phyloP scores from a whole-genome alignment of 192 early-diverging fungal species.

The Rhizoclosmatium sp. region DNA sequence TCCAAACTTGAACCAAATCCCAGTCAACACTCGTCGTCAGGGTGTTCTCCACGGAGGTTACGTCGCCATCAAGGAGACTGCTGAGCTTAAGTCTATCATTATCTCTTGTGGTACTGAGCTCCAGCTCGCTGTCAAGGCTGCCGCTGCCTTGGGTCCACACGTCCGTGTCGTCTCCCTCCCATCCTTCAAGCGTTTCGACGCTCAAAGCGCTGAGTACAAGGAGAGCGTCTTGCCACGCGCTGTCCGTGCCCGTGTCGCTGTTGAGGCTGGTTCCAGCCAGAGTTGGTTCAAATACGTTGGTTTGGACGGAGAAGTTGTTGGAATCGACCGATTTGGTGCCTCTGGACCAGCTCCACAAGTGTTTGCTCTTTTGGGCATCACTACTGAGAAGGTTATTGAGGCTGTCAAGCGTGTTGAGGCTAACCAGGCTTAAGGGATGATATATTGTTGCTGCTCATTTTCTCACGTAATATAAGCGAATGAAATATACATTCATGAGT shows the following conservation, averaged over 20 bases:
- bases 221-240: slow-evolving; percentile 80
- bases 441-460: too few relatives aligned
- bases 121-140: slow-evolving; percentile 85
- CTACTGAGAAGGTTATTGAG: slow-evolving; percentile 25
- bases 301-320: slow-evolving; percentile 77
- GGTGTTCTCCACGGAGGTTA: slow-evolving; percentile 76
- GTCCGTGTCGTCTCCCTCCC: slow-evolving; percentile 95
- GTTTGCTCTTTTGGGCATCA: slow-evolving; percentile 31
- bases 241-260: slow-evolving; percentile 79
- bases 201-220: slow-evolving; percentile 83
- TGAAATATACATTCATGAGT: too few relatives aligned
- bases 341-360: slow-evolving; percentile 72
- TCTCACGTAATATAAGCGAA: too few relatives aligned
- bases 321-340: slow-evolving; percentile 89
- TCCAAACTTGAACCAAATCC: slow-evolving; percentile 88
- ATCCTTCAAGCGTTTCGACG: slow-evolving; percentile 86
- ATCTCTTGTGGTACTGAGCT: slow-evolving; percentile 94
- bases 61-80: slow-evolving; percentile 70
- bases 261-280: slow-evolving; percentile 87
- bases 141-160: slow-evolving; percentile 72
- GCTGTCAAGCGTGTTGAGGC: slow-evolving; percentile 37
- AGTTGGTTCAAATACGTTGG: slow-evolving; percentile 91
- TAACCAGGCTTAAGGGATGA: too few relatives aligned
- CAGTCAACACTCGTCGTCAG: slow-evolving; percentile 79
- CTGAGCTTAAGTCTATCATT: slow-evolving; percentile 65